Conservation (phyloP, 192 early-diverging fungal species). For the Backusella westeae region DNA sequence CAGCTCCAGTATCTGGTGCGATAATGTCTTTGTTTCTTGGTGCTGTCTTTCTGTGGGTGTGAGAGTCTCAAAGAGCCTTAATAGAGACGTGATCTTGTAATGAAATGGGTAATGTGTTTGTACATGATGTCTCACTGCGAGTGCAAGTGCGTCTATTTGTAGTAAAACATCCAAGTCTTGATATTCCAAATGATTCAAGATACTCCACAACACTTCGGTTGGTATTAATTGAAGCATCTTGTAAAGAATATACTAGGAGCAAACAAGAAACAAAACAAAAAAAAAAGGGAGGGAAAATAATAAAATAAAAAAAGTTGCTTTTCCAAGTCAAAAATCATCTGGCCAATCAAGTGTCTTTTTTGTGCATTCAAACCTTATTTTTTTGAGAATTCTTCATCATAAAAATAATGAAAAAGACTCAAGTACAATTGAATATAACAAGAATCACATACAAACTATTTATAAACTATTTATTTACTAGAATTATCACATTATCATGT, state of each 20-base stretch:
- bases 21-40: conserved; percentile 12
- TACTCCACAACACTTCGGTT: conserved; percentile 19
- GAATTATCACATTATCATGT: too few species aligned
- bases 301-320: too few species aligned
- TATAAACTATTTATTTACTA: too few species aligned
- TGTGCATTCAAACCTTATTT: too few species aligned
- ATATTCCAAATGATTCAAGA: conserved; percentile 14
- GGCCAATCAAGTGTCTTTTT: too few species aligned
- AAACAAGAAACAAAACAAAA: neutral
- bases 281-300: conserved; percentile 11
- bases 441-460: too few species aligned
- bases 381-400: too few species aligned
- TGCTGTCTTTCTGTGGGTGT: conserved; percentile 65
- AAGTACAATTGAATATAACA: too few species aligned
- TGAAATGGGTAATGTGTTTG: conserved; percentile 21
- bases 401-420: too few species aligned
- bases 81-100: conserved; percentile 28
- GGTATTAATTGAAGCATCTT: conserved; percentile 21
- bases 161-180: conserved; percentile 21
- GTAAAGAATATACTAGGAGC: neutral
- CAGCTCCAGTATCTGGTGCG: conserved; percentile 7
- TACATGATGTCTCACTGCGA: conserved; percentile 1
- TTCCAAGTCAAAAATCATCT: too few species aligned
- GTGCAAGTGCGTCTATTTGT: neutral
- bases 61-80: conserved; percentile 88